Base-by-base conservation (phyloP, 768 basidiomycete genomes). In the Auricularia sp. region DNA sequence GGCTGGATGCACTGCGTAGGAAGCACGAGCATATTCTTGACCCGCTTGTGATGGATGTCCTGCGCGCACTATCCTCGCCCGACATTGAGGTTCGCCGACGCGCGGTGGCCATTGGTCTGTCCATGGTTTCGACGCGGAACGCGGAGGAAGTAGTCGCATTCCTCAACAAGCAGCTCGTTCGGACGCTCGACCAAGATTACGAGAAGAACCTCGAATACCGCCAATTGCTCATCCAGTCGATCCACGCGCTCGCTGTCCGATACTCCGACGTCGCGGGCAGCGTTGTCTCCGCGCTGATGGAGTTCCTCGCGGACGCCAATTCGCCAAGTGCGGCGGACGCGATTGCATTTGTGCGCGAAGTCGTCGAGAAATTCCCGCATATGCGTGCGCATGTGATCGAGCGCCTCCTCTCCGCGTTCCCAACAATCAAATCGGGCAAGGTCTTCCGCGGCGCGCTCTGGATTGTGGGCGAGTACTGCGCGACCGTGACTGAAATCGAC, bases 131-230 rank as follows among this genome's bases (percentile, higher is more conserved):
- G 16, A 91, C 90, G 69, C 80, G 95, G 62, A 99, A 97, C 68
- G 94, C 98, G 14, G 97, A 98, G 72, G 97, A 98, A 62, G 93
- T 98, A 1, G 95, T 96, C 1, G 73, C 90, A 2, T 96, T 97
- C 84, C 81, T 99, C 71, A 98, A 98, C 83, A 99, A 98, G 75
- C 95, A 98, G 72, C 81, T 99, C n/a, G 85, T 90, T 70, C 88
- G 86, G 73, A 98, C 96, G 0, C 86, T 97, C 69, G 94, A 96
- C 69, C 83, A 87, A 51, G 92, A 94, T 65, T 91, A 88, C 67
- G 96, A 98, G 74, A 98, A 98, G 93, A 90, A 92, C 45, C 82
- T 92, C 0, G 97, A 99, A 74, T 98, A 97, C 77, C 85, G 96
- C 33, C 95, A 98, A 72, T 83, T 98, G 1, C 84, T 99, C 69